Conservation (phyloP, 345 rosid genomes). For the Rhizophora mangle region DNA sequence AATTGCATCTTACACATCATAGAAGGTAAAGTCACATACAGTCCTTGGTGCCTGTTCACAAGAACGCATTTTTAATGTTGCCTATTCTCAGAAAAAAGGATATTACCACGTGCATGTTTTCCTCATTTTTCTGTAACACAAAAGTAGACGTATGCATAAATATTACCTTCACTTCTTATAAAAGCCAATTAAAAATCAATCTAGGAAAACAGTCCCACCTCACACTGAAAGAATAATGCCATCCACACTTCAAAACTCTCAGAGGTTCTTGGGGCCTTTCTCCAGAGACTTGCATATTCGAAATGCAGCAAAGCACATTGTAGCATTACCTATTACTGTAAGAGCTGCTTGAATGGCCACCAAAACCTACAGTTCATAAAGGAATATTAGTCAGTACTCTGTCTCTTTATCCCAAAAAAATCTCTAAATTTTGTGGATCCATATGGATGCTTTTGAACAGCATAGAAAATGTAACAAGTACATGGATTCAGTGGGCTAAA, state of each 20-base stretch:
- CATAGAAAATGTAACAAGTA: too few relatives aligned
- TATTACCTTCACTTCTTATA: neutral
- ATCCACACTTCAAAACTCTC: constrained; percentile 17
- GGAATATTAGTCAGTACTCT: neutral
- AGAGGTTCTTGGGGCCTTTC: constrained; percentile 44
- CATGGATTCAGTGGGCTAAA: too few relatives aligned
- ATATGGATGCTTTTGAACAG: too few relatives aligned
- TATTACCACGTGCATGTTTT: neutral
- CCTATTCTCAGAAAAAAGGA: constrained; percentile 10
- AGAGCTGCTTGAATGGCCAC: constrained; percentile 82
- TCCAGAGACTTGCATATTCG: constrained; percentile 56
- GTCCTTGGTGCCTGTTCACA: neutral
- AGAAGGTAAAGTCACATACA: neutral
- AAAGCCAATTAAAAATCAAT: neutral
- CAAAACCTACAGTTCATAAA: constrained; percentile 43
- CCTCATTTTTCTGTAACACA: too few relatives aligned
- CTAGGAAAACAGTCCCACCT: constrained; percentile 16
- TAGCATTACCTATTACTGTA: constrained; percentile 76
- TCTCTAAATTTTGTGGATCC: neutral
- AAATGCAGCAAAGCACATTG: constrained; percentile 81
- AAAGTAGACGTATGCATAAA: neutral
- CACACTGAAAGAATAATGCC: neutral
- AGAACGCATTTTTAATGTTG: neutral
- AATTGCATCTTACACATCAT: neutral
- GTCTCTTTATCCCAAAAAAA: too few relatives aligned